These are phyloP conservation scores for Lentinula sp. DNA, from an alignment of 768 basidiomycete genomes.

Conservation along the genomic window DNA sequence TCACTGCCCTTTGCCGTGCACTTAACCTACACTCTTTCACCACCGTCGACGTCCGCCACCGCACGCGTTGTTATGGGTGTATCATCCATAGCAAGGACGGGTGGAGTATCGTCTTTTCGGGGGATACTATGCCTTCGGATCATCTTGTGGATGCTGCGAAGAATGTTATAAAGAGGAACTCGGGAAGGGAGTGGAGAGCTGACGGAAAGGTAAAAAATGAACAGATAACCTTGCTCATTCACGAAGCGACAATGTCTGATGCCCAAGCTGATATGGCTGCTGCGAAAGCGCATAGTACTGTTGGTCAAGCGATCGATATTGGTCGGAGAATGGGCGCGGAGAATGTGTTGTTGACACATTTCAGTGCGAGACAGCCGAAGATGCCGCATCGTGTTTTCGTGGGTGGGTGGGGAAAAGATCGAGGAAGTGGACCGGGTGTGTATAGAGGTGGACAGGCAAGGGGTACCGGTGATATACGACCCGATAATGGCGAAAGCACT, in stretches of 20 bases:
- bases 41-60: conserved; percentile 72
- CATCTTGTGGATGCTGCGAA: conserved; percentile 59
- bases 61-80: conserved; percentile 66
- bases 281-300: conserved; percentile 83
- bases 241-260: conserved; percentile 92
- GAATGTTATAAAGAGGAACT: conserved; percentile 24
- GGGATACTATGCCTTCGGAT: conserved; percentile 79
- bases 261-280: conserved; percentile 69
- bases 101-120: conserved; percentile 86
- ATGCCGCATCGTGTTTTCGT: conserved; percentile 50
- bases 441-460: no score
- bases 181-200: no score
- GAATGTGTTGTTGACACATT: conserved; percentile 89
- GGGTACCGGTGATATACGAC: no score
- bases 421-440: no score
- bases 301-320: conserved; percentile 80
- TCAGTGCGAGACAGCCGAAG: conserved; percentile 91
- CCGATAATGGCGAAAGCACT: not conserved
- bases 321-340: conserved; percentile 79
- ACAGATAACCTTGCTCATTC: conserved; percentile 70
- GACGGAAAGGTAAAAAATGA: not conserved
- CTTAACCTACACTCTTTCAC: conserved; percentile 56
- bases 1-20: conserved; percentile 35
- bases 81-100: conserved; percentile 63
- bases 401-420: conserved; percentile 4